These are phyloP conservation scores for Colletotrichum horii DNA, from an alignment of 2,329 filamentous ascomycete genomes.

Conservation along the genomic window DNA sequence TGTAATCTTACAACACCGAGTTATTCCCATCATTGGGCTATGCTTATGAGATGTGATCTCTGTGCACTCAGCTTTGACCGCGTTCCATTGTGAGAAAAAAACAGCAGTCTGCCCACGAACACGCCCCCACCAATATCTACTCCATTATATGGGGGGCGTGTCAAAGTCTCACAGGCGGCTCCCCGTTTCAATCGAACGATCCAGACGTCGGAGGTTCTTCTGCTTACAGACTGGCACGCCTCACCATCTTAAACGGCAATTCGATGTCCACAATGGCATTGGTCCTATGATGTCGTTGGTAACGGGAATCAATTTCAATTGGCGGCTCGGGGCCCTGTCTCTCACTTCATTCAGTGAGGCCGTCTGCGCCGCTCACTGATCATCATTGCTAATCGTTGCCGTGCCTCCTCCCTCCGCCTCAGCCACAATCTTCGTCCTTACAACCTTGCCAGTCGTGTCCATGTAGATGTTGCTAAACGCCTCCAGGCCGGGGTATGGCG, in stretches of 20 bases:
- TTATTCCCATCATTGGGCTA: not conserved
- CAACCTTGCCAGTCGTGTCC: slow-evolving; percentile 50
- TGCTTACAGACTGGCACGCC: slow-evolving; percentile 1
- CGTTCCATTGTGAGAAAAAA: not conserved
- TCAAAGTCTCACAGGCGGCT: not conserved
- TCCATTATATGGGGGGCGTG: not conserved
- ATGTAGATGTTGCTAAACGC: slow-evolving; percentile 53
- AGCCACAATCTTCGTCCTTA: slow-evolving; percentile 55
- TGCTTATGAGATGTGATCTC: not conserved
- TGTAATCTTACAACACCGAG: not conserved
- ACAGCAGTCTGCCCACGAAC: not conserved
- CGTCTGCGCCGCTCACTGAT: not conserved
- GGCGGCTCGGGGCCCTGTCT: not conserved
- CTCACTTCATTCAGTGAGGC: not conserved
- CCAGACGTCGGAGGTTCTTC: slow-evolving; percentile 9
- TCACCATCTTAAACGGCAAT: not conserved
- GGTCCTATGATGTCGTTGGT: not conserved
- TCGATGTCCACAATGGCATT: not conserved
- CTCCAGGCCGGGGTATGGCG: slow-evolving; percentile 53
- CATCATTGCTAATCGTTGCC: slow-evolving; percentile 52
- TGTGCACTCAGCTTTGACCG: not conserved
- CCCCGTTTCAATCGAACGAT: not conserved
- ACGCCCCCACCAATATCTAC: not conserved
- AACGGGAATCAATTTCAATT: not conserved
- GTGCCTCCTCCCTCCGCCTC: slow-evolving; percentile 58